phyloP scores from a whole-genome alignment of 345 rosid genomes.

The Atalantia buxifolia region DNA sequence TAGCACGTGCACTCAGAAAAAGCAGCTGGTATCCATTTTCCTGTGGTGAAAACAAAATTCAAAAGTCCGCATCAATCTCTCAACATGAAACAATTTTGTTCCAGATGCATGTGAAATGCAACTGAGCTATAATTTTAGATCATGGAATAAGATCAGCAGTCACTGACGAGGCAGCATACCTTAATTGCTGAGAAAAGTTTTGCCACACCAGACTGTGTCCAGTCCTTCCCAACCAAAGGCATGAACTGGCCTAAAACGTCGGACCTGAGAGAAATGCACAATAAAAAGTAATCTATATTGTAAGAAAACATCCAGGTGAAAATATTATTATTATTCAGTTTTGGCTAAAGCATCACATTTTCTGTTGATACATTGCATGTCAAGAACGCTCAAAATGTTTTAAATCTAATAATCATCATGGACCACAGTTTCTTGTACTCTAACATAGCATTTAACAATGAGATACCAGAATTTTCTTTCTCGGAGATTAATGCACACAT shows the following conservation, averaged over 20 bases:
- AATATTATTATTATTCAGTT: neutral
- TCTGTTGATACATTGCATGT: no score
- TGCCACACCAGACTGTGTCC: conserved; percentile 97
- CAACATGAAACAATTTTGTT: neutral
- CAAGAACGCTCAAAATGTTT: no score
- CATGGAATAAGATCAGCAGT: conserved; percentile 2
- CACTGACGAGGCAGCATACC: conserved; percentile 34
- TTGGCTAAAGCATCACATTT: neutral
- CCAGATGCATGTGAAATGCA: neutral
- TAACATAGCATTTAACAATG: no score
- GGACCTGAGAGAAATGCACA: conserved; percentile 58
- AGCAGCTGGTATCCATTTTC: conserved; percentile 95
- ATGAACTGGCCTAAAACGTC: conserved; percentile 95
- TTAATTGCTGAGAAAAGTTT: conserved; percentile 86
- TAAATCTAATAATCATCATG: no score
- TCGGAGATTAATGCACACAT: neutral
- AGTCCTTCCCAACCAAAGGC: conserved; percentile 97
- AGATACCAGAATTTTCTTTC: no score
- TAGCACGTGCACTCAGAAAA: conserved; percentile 93
- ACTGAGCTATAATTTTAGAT: neutral
- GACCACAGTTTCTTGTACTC: no score
- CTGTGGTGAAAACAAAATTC: conserved; percentile 38
- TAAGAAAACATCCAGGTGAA: neutral
- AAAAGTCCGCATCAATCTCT: neutral
- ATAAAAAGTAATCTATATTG: conserved; percentile 3